Evolutionary conservation across 306 rosid genomes (phyloP), one percentile per base, ranked within the genome.

Genomic region (Citrullus colocynthis): DNA sequence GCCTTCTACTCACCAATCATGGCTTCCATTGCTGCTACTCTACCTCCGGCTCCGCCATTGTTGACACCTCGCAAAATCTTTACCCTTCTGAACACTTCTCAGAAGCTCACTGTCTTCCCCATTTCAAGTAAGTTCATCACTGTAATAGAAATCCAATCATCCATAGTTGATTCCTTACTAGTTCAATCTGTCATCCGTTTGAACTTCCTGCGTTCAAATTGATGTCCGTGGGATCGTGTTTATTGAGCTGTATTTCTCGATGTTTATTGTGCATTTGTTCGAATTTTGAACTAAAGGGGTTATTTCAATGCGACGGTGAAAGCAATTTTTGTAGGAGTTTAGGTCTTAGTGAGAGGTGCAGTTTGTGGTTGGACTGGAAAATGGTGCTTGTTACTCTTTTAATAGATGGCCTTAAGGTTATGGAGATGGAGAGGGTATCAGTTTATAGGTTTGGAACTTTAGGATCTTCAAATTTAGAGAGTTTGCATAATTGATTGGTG

Each of bases 11-110:
- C 74, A 78, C 52, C 37, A 18, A 28, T 78, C 78, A 92, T 90
- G 97, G 93, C 96, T 82, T 89, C 96, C 79, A 80, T 87, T 66
- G 72, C 82, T 81, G 86, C 91, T 72, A 87, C 77, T 82, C 84
- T 93, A 44, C 87, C 93, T 30, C 87, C 86, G 65, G 87, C 88
- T 30, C 87, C 86, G 65, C 87, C 88, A 62, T 83, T 93, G 82
- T 76, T 89, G 84, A 62, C 80, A 45, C 88, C 73, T 74, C 78
- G 74, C 60, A 82, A 83, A 84, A 86, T 71, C 57, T 67, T 82
- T 54, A 75, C 83, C 16, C 45, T 80, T 71, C 80, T 85, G 6
- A 74, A 58, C 0, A 80, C 61, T 80, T 71, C 65, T 62, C 82
- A 84, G 57, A 84, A 74, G 78, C 83, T 58, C 81, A 81, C 83